Percentiles rank a stretch among this genome's conserved stretches.
Conservation (phyloP, 805 yeast genomes). For the Lipomyces yamadae region DNA sequence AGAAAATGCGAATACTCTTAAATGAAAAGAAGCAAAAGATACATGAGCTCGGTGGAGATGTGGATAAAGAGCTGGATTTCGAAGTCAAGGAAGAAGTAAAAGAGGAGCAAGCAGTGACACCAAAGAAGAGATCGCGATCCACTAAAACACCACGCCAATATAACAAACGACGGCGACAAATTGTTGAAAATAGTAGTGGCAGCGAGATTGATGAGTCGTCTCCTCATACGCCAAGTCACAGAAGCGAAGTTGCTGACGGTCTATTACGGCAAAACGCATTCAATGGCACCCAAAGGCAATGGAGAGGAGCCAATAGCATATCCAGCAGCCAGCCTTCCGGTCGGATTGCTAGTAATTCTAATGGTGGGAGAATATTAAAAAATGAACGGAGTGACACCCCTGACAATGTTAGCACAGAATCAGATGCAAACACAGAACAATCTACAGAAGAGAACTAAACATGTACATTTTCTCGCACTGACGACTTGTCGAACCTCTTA, state of each 20-base stretch:
- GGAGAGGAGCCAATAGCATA: not conserved
- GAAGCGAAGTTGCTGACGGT: conserved; percentile 4
- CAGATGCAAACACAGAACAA: not conserved
- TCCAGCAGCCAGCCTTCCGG: not conserved
- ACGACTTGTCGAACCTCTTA: not conserved
- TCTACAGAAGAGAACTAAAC: not conserved
- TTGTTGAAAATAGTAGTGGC: not conserved
- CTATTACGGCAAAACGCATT: not conserved
- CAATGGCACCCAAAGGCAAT: not conserved
- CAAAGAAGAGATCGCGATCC: not conserved
- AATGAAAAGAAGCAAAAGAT: conserved; percentile 27
- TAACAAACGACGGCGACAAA: not conserved
- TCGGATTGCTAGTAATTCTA: not conserved
- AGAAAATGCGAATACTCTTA: conserved; percentile 15
- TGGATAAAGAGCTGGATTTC: not conserved
- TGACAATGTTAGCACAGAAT: not conserved
- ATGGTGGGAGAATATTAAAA: not conserved
- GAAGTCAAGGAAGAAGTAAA: conserved; percentile 7
- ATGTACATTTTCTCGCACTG: not conserved
- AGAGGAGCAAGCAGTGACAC: not conserved
- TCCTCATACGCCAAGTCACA: conserved; percentile 3
- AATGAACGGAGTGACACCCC: not conserved
- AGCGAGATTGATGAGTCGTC: conserved; percentile 10
- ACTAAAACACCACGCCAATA: not conserved
- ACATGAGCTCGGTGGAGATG: conserved; percentile 14